Conservation (phyloP, 2,329 filamentous ascomycete genomes). For the Trichoderma polysporum region DNA sequence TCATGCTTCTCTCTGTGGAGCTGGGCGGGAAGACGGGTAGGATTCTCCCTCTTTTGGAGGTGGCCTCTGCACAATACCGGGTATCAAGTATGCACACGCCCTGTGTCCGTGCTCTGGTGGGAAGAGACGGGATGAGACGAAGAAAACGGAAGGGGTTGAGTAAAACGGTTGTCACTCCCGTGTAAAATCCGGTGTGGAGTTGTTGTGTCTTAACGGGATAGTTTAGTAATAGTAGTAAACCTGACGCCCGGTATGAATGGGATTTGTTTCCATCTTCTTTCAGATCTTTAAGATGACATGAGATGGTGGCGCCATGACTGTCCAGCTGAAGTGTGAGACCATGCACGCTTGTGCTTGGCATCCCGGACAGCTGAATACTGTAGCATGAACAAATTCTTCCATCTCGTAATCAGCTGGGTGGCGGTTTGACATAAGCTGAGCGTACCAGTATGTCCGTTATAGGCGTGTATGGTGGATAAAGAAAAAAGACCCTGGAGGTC, state of each 20-base stretch:
- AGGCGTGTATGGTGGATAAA: not conserved
- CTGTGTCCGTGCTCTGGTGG: not conserved
- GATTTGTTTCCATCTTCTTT: not conserved
- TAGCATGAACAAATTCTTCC: not conserved
- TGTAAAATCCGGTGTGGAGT: not conserved
- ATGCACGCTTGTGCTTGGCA: not conserved
- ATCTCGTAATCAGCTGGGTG: not conserved
- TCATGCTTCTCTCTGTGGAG: constrained; percentile 11
- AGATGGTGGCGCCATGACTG: not conserved
- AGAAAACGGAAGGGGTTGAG: not conserved
- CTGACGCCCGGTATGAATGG: not conserved
- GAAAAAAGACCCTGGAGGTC: not conserved
- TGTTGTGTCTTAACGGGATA: not conserved
- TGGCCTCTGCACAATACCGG: constrained; percentile 2
- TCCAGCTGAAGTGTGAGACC: not conserved
- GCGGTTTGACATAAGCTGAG: not conserved
- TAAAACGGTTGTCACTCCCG: constrained; percentile 1
- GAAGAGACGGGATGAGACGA: not conserved
- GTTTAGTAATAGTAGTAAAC: not conserved
- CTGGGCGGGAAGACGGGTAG: not conserved
- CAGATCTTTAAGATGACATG: not conserved
- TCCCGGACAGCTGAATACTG: not conserved
- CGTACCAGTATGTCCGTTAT: not conserved
- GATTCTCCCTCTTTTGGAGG: not conserved
- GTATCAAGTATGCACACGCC: constrained; percentile 15